Conservation (phyloP, 139 green algal species). For the Closterium sp. region DNA sequence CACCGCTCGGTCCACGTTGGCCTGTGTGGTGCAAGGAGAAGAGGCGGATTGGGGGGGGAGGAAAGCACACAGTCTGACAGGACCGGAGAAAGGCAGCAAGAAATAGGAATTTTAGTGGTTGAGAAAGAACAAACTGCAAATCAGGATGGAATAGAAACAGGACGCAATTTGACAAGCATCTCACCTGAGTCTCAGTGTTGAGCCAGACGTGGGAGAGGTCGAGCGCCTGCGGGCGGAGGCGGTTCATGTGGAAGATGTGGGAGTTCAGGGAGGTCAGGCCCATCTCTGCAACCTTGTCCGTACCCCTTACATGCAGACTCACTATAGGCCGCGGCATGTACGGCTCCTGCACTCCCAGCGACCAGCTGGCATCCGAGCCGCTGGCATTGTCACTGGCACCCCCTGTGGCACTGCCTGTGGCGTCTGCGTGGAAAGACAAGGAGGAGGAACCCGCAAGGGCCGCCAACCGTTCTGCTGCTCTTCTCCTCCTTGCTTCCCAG, state of each 20-base stretch:
- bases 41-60: background rate
- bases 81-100: too few species aligned
- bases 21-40: background rate
- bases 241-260: background rate
- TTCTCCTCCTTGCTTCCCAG: background rate
- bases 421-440: background rate
- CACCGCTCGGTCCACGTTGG: background rate
- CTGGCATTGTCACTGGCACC: background rate
- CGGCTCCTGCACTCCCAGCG: background rate
- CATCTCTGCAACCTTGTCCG: constrained; percentile 38
- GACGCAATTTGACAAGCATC: background rate
- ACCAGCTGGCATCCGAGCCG: background rate
- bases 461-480: background rate
- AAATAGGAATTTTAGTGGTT: background rate
- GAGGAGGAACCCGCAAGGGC: background rate
- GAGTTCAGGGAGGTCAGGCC: constrained; percentile 1
- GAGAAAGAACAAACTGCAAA: background rate
- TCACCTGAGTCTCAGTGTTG: constrained; percentile 30
- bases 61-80: too few species aligned
- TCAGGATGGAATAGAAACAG: background rate
- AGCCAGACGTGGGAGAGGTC: constrained; percentile 26
- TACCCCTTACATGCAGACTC: constrained; percentile 24
- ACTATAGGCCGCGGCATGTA: constrained; percentile 39
- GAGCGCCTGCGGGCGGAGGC: background rate
- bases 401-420: background rate